Evolutionary conservation across 257 asterid genomes (phyloP).

Genomic region (Rhazya stricta): DNA sequence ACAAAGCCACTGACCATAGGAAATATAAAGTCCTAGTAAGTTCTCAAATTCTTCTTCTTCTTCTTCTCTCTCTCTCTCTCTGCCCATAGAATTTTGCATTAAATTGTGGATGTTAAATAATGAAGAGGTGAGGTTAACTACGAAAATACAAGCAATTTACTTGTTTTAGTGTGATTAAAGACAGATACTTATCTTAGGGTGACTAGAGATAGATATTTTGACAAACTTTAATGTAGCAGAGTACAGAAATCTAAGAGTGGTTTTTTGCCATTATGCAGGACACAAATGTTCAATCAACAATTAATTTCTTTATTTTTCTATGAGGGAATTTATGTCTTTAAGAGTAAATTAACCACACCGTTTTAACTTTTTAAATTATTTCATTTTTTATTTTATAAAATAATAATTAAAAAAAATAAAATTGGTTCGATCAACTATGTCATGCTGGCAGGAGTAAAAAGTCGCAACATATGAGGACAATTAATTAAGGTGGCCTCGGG

Average conservation of each 20-base stretch:
- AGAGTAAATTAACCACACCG: neutral
- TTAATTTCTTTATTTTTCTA: neutral
- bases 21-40: neutral
- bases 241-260: neutral
- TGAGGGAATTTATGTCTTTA: neutral
- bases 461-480: neutral
- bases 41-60: neutral
- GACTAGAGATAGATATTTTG: neutral
- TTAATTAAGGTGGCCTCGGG: neutral
- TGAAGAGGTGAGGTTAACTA: neutral
- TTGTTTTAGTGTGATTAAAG: neutral
- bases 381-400: too few relatives aligned
- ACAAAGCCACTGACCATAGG: neutral
- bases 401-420: too few relatives aligned
- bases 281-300: too few relatives aligned
- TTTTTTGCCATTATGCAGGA: neutral
- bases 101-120: neutral
- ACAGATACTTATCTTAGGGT: neutral
- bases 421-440: neutral
- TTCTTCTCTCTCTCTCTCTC: neutral
- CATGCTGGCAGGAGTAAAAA: neutral
- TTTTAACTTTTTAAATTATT: neutral
- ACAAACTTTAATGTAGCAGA: neutral
- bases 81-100: neutral
- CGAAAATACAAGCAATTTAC: neutral